phyloP scores from a whole-genome alignment of 768 basidiomycete genomes.

The Leccinum rimulosum region DNA sequence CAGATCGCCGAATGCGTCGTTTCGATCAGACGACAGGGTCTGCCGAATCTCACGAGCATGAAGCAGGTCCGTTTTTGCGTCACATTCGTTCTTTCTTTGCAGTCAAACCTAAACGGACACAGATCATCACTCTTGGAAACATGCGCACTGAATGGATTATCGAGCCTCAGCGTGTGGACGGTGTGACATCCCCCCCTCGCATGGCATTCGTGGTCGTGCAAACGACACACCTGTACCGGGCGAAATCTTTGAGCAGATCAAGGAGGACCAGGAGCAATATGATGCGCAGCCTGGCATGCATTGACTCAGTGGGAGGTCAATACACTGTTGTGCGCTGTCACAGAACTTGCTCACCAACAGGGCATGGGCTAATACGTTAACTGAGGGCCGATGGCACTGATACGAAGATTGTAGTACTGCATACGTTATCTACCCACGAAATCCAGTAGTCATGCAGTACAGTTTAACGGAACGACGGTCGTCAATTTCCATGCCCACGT shows the following conservation, averaged over 20 bases:
- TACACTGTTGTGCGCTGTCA: too few relatives aligned
- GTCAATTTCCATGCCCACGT: not conserved
- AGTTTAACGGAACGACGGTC: too few relatives aligned
- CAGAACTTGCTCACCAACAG: too few relatives aligned
- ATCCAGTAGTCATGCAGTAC: too few relatives aligned
- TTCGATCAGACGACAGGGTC: slow-evolving; percentile 80
- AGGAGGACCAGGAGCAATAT: slow-evolving; percentile 76
- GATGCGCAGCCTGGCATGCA: too few relatives aligned
- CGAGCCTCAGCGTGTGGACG: slow-evolving; percentile 75
- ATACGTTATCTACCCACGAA: too few relatives aligned
- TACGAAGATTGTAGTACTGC: too few relatives aligned
- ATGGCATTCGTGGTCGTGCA: not conserved
- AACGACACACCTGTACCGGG: slow-evolving; percentile 44
- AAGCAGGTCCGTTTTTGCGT: slow-evolving; percentile 62
- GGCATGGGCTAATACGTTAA: too few relatives aligned
- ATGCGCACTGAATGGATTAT: slow-evolving; percentile 82
- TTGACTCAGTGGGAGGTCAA: too few relatives aligned
- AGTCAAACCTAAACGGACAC: not conserved
- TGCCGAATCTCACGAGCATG: slow-evolving; percentile 84
- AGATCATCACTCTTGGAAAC: slow-evolving; percentile 67
- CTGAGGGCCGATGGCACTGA: too few relatives aligned
- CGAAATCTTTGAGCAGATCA: slow-evolving; percentile 84
- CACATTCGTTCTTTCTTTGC: not conserved
- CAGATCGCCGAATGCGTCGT: slow-evolving; percentile 85
- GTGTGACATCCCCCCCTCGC: not conserved